Evolutionary conservation across 352 stramenopile species (phyloP), one percentile per base, ranked within the genome.

Genomic region (Pythium apleroticum): DNA sequence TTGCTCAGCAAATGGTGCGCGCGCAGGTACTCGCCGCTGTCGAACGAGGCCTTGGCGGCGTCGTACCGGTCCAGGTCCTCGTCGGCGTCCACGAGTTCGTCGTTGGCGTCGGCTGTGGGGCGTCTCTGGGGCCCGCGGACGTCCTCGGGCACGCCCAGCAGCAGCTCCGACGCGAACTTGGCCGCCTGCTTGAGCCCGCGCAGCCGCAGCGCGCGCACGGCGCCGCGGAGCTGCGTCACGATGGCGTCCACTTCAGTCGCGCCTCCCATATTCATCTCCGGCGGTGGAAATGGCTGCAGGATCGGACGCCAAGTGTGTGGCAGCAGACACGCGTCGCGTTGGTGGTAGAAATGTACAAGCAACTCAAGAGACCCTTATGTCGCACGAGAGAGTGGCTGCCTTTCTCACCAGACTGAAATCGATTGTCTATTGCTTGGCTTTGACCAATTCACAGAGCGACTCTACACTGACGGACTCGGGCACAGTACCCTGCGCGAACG

Each of bases 21-120:
- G 27, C 86, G 83, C n/a, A 91, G 61, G 49, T 89, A 94, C 69
- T 95, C 87, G 53, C 76, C 75, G 43, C 78, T 63, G 30, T 94
- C 87, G 48, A 94, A 88, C 25, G 72, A 90, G 28, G 81, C 76
- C 56, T 72, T 83, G 25, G 85, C 81, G 15, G 88, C 81, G 46
- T 91, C 81, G 53, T 89, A 87, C 41, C 75, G 75, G 41, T 81
- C 72, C 25, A 64, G 19, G 60, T 73, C 66, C 57, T 80, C 77
- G 24, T 74, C 60, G 54, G 72, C 66, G 28, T 65, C 55, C 60
- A 50, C 72, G 25, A 66, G 43, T 11, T 66, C 35, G 49, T 30
- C 24, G 9, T 57, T 41, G 68, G 33, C 19, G 10, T 24, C 43
- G 57, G 22, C 14, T 4, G 25, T 33, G 27, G 4, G 20, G 22